Evolutionary conservation across 1,284 basidiomycete genomes (phyloP).

Genomic region (Puccinia polysora): DNA sequence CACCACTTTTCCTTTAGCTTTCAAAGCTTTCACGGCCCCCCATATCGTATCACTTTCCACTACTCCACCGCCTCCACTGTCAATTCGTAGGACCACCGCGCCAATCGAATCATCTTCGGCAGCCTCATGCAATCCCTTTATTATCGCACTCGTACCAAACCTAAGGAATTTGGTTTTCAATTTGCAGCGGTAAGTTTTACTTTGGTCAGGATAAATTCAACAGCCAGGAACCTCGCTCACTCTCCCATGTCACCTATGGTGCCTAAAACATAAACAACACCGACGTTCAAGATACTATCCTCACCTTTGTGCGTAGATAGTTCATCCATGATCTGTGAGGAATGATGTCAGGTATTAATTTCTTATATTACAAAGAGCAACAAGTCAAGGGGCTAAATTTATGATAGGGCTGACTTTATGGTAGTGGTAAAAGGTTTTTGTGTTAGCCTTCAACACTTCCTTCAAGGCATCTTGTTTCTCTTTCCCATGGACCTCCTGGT

Average conservation of each 20-base stretch:
- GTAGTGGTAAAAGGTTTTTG: conserved; percentile 50
- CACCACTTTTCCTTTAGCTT: conserved; percentile 53
- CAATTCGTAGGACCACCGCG: conserved; percentile 55
- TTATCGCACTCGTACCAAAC: conserved; percentile 52
- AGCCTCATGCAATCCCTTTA: conserved; percentile 55
- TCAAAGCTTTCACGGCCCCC: conserved; percentile 53
- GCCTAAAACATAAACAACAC: conserved; percentile 55
- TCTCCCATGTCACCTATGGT: conserved; percentile 49
- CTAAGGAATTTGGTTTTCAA: conserved; percentile 46
- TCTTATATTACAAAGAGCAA: conserved; percentile 44
- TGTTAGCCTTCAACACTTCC: conserved; percentile 31
- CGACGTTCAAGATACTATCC: conserved; percentile 52
- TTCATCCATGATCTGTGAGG: conserved; percentile 48
- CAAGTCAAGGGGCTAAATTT: neutral
- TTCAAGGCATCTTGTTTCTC: conserved; percentile 39
- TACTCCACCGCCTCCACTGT: conserved; percentile 55
- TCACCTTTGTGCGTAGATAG: conserved; percentile 47
- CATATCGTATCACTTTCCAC: conserved; percentile 55
- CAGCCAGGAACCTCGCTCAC: neutral
- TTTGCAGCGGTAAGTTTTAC: neutral
- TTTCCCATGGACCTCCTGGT: conserved; percentile 44
- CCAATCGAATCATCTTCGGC: conserved; percentile 54
- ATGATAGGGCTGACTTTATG: conserved; percentile 33
- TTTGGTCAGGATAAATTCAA: neutral
- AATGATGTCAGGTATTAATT: too few species aligned